These are phyloP conservation scores for Flaveria sonorensis DNA, from an alignment of 129 eudicot genomes.

Conservation along the genomic window DNA sequence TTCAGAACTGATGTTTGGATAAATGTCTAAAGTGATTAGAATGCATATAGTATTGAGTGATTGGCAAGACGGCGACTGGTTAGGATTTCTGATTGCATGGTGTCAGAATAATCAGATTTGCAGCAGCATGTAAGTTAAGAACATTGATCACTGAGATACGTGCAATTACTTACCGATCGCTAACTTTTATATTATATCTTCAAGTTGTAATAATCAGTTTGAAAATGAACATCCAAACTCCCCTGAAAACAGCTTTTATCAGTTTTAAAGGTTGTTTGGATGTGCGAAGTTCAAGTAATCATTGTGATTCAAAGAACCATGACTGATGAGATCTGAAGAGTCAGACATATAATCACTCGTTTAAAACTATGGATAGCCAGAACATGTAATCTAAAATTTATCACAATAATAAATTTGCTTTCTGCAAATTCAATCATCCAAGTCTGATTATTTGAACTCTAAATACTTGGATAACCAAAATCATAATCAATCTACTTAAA, in stretches of 20 bases:
- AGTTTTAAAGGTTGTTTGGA: neutral
- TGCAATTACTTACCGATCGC: neutral
- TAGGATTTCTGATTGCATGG: neutral
- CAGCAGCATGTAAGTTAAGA: neutral
- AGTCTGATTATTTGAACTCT: neutral
- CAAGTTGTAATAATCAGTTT: neutral
- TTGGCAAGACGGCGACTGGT: neutral
- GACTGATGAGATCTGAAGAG: too few species aligned
- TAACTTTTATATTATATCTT: neutral
- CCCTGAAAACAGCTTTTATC: neutral
- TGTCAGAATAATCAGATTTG: neutral
- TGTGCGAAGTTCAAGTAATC: neutral
- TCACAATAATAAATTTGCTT: slow-evolving; percentile 1
- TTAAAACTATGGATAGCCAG: neutral
- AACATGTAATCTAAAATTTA: neutral
- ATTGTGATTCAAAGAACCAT: neutral
- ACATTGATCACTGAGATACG: neutral
- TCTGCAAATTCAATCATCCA: neutral
- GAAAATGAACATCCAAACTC: neutral
- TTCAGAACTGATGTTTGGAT: slow-evolving; percentile 9
- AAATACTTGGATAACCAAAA: neutral
- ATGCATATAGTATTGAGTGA: neutral
- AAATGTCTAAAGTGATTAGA: neutral
- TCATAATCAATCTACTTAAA: neutral
- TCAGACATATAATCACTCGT: neutral